Evolutionary conservation across 495 filamentous ascomycete species (phyloP), one percentile per base, ranked within the genome.

Genomic region (Viridothelium virens): DNA sequence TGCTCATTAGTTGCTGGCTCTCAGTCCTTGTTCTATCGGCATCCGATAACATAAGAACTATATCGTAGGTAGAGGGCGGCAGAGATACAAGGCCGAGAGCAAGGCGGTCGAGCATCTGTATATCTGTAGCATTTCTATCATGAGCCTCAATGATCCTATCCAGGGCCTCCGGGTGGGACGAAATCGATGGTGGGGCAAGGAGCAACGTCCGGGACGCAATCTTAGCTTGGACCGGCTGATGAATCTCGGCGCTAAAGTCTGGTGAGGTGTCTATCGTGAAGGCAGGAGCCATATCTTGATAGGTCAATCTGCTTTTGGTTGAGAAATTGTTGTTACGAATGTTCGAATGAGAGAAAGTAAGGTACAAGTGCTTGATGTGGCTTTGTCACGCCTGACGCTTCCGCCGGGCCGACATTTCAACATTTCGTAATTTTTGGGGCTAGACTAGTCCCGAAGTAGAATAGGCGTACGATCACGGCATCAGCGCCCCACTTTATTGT

Each of bases 41-140:
- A 73, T 91, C 89, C 65, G 87, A 85, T 44, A 97, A 85, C n/a
- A 98, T 81, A 14, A 97, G 83, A 10, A 97, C 82, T 59, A 89
- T 77, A 72, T 95, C 89, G 80, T 97, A 97, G 63, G 89, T 91
- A 36, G 83, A 74, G 12, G 82, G 65, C 2, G 94, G 90, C 3
- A 99, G 87, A 3, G 85, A 76, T 62, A 94, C 90, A 48, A 97
- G 83, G 63, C 91, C 91, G 47, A 89, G 83, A 0, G 91, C 86
- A 18, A 99, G 83, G 38, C 94, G 91, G 78, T 99, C 94, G 64
- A 99, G 90, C 94, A 99, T 99, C 74, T 97, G 95, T 47, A 99
- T 82, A 74, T 99, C 94, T 61, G 91, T 91, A 41, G 81, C 78
- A 65, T 79, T 75, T 71, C 90, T 88, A 74, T 91, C 85, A 77